A percentile compares a stretch with the other conserved stretches of the same genome.
phyloP scores from a whole-genome alignment of 1,284 basidiomycete genomes.

The Sporisorium iseilematis-ciliati region DNA sequence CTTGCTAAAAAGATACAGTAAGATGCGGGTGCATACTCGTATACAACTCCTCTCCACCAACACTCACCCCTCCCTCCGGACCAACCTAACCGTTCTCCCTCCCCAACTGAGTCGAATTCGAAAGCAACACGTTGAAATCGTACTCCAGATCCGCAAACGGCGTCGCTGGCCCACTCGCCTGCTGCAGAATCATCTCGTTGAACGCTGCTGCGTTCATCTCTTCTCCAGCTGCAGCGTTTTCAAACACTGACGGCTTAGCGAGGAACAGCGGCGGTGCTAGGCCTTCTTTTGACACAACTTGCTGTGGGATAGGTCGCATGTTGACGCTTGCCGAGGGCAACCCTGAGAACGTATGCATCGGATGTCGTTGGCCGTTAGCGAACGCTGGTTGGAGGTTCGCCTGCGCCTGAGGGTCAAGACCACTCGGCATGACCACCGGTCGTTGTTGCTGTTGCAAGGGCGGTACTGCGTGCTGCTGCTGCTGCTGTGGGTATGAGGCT shows the following conservation, averaged over 20 bases:
- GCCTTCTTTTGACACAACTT: background rate
- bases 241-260: slow-evolving; percentile 18
- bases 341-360: background rate
- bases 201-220: background rate
- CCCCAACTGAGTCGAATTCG: slow-evolving; percentile 16
- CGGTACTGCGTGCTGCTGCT: background rate
- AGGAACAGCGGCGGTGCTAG: background rate
- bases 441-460: slow-evolving; percentile 9
- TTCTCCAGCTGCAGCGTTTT: background rate
- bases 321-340: background rate
- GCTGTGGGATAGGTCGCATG: background rate
- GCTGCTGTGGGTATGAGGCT: background rate
- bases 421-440: slow-evolving; percentile 11
- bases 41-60: background rate
- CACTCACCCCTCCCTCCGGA: background rate
- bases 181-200: background rate
- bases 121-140: slow-evolving; percentile 30
- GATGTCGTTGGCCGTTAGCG: background rate
- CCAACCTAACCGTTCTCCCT: too few relatives aligned
- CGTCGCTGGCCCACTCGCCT: background rate
- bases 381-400: background rate
- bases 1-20: too few relatives aligned
- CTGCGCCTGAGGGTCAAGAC: background rate
- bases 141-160: slow-evolving; percentile 23
- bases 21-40: too few relatives aligned